Base-by-base conservation (phyloP, 139 green algal species). In the Marvania coccoides region DNA sequence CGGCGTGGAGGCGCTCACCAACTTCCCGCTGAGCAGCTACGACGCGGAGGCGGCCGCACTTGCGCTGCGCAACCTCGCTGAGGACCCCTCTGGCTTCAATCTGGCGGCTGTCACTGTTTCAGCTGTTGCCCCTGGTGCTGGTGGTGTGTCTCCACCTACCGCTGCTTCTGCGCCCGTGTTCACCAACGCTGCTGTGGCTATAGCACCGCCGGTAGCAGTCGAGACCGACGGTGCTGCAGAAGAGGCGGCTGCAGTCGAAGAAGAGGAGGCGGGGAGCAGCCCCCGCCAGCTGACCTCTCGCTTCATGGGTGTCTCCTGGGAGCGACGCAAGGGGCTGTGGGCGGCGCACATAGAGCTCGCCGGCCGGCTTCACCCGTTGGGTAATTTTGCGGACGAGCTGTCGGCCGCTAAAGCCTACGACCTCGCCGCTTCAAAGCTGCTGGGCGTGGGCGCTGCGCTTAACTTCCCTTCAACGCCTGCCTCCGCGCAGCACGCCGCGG, bases 291-390 rank as follows among this genome's bases (percentile, higher is more conserved):
- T 26, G 30, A 51, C 45, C 39, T 38, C 19, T 33, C 9, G 36
- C 30, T 71, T 40, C 61, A 71, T 59, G 33, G 71, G 71, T 36
- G 68, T 80, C 5, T 58, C 38, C 63, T 80, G 68, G 67, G 53
- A 72, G 58, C 58, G 67, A 55, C 67, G 58, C 58, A 69, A 61
- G 47, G 47, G 63, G 34, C 67, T 67, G 47, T 80, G 68, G 73
- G 66, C 62, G 28, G 40, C 63, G 14, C 56, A 74, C 51, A 76
- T 76, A 45, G 62, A 76, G 69, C 28, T 53, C 34, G 39, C 31
- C 46, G 69, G 69, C 35, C 54, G 48, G 42, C 58, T 67, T n/a
- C 69, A 40, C 55, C 60, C 60, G 42, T 62, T 76, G 10, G 69
- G 69, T 1, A 71, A 76, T 46, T 63, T 61, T 42, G 55, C 35